Conservation (phyloP, 495 filamentous ascomycete genomes). For the Hyaloscypha finlandica region DNA sequence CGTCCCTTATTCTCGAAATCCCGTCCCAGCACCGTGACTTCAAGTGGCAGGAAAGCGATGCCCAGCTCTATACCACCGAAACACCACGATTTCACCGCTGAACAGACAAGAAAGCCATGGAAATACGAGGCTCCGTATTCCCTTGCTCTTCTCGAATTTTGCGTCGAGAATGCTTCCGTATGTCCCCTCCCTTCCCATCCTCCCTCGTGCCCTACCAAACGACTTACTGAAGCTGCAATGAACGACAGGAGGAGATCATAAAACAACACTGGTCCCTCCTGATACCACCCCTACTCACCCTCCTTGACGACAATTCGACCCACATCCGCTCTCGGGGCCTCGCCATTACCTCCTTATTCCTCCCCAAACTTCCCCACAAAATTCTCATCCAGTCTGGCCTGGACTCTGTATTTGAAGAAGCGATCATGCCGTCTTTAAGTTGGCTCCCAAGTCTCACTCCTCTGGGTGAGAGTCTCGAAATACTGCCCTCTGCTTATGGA, state of each 20-base stretch:
- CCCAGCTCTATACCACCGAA: conserved; percentile 39
- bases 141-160: conserved; percentile 68
- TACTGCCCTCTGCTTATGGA: conserved; percentile 68
- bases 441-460: conserved; percentile 81
- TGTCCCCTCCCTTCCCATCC: conserved; percentile 19
- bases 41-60: conserved; percentile 60
- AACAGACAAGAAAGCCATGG: conserved; percentile 69
- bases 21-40: conserved; percentile 62
- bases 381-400: conserved; percentile 75
- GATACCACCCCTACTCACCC: conserved; percentile 78
- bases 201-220: background rate
- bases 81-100: conserved; percentile 45
- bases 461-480: conserved; percentile 62
- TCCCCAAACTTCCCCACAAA: conserved; percentile 55
- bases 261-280: conserved; percentile 1
- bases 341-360: conserved; percentile 57
- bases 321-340: conserved; percentile 62
- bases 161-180: conserved; percentile 52
- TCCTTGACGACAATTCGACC: conserved; percentile 70
- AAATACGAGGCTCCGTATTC: conserved; percentile 64
- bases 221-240: too few species aligned
- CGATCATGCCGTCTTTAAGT: conserved; percentile 69
- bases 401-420: conserved; percentile 75
- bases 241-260: too few species aligned
- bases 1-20: conserved; percentile 71